These are phyloP conservation scores for Sisymbrium irio DNA, from an alignment of 345 rosid species.

Conservation along the genomic window DNA sequence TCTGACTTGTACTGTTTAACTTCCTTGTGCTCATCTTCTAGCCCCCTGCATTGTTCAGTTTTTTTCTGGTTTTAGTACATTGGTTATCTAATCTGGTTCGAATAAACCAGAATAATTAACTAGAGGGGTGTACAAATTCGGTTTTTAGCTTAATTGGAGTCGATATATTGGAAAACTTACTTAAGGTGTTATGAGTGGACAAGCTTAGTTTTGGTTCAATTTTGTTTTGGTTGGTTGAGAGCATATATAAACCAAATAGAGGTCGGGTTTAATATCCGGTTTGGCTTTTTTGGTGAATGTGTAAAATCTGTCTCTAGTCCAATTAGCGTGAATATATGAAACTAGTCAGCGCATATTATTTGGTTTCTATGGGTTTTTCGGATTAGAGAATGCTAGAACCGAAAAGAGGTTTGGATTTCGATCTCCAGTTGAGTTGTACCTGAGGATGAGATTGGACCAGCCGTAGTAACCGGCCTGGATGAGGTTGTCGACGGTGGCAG, in stretches of 20 bases:
- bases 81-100: background rate
- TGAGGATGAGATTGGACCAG: slow-evolving; percentile 65
- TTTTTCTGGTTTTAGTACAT: slow-evolving; percentile 8
- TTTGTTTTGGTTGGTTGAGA: background rate
- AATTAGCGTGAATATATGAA: background rate
- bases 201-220: background rate
- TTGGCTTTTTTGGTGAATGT: background rate
- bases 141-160: background rate
- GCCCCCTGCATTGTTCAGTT: slow-evolving; percentile 45
- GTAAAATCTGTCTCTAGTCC: background rate
- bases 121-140: slow-evolving; percentile 14
- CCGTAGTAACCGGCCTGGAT: slow-evolving; percentile 80
- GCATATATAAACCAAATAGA: background rate
- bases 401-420: background rate
- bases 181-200: background rate
- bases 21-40: slow-evolving; percentile 54
- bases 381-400: slow-evolving; percentile 1
- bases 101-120: background rate
- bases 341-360: background rate
- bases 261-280: background rate
- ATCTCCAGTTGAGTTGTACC: slow-evolving; percentile 39
- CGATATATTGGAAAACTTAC: background rate
- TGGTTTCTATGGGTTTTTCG: background rate
- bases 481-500: slow-evolving; percentile 77
- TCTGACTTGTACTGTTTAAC: slow-evolving; percentile 63